Evolutionary conservation across 2,329 filamentous ascomycete genomes (phyloP), one percentile per base, ranked within the genome.

Genomic region (Ophiostoma pallidulum): DNA sequence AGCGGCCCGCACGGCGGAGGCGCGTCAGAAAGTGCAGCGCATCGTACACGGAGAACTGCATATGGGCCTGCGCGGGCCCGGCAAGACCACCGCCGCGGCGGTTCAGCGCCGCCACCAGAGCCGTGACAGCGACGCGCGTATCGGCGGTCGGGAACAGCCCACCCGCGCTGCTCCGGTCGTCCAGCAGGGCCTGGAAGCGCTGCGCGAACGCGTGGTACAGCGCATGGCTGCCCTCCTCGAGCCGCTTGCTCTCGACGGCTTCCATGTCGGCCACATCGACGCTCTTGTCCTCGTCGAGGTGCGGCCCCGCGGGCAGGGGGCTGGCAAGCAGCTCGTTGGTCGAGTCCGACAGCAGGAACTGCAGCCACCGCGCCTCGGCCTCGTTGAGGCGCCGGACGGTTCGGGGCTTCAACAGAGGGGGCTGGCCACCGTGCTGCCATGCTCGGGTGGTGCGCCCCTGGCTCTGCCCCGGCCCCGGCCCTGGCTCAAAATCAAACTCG

Each of bases 301-400:
- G 45, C 4, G 48, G 43, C 0, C 38, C 50, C 2, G 3, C 12
- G 8, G 50, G 46, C 44, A 55, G 41, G 14, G 51, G 47, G 36
- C 38, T 28, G 20, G 56, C 44, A 52, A 60, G 58, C n/a, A 32
- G 43, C 19, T 49, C 45, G 35, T 58, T 62, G 45, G 58, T 57
- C 28, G 57, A 58, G 22, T 56, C 53, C 16, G 54, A 56, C 18
- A 59, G 56, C 18, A 66, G 48, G 7, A 62, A 62, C 42, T 56
- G 53, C 32, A 67, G 53, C 62, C 63, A 65, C 18, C 54, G 45
- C n/a, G 63, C 47, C 29, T 66, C 65, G 8, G 56, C 50, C 26
- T 54, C 51, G 37, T 54, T 52, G 13, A 64, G 28, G 1, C 48
- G 48, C 7, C 53, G 48, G 7, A 38, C 36, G 13, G 28, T 31